Base-by-base conservation (phyloP, 108 stramenopile genomes). In the Cyclotella cryptica region DNA sequence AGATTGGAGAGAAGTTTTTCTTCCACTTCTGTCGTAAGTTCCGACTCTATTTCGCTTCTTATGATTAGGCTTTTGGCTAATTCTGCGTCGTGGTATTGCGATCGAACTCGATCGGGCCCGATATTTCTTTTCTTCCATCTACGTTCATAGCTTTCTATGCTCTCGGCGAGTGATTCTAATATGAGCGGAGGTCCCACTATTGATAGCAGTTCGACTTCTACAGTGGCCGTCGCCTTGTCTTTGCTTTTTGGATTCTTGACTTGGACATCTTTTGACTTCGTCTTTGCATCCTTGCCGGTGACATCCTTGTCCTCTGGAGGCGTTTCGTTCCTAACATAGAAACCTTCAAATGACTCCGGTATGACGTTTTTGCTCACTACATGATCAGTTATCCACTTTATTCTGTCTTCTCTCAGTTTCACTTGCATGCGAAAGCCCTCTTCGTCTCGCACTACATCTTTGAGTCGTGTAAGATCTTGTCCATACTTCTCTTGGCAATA, bases 381-480 rank as follows among this genome's bases (percentile, higher is more conserved):
- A 66, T 88, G 81, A 11, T 91, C 89, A 7, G 90, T 93, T 42
- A 93, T 86, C 95, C 95, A 96, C 40, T 75, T 77, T 47, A 89
- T 87, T 55, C 92, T 70, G 54, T 92, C 94, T 67, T 91, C 90
- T 60, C 88, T 73, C 61, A 93, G 74, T 46, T 85, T 72, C 30
- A 79, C 88, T 45, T 88, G 77, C 87, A 93, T 93, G 44, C 88
- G 84, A 52, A 92, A 90, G 10, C 93, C 92, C 59, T 93, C 93
- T 69, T 94, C 89, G 49, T 93, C 90, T 44, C 65, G 45, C 11
- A 96, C 90, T 11, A 86, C 83, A 43, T 90, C 87, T 72, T 89
- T 89, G 19, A 94, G 73, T 21, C 86, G 89, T 22, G 71, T 81
- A 29, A 93, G 78, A 29, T 92, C 93, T 57, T 75, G 69, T 22